These are phyloP conservation scores for Citeromyces matritensis DNA, from an alignment of 805 yeast genomes.

Conservation along the genomic window DNA sequence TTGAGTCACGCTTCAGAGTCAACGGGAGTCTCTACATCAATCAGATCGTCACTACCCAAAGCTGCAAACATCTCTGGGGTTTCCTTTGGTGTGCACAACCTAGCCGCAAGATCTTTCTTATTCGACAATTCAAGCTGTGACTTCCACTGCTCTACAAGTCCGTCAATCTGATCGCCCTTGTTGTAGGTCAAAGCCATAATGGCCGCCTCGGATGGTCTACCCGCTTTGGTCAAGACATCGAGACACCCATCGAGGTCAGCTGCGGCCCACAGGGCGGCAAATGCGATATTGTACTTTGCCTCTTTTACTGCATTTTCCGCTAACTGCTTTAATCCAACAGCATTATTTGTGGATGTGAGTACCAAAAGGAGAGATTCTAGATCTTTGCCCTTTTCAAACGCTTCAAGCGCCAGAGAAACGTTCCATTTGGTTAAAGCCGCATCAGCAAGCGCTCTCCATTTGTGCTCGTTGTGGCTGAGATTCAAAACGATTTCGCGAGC, in stretches of 20 bases:
- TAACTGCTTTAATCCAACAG: slow-evolving; percentile 38
- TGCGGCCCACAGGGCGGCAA: slow-evolving; percentile 79
- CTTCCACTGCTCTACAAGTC: slow-evolving; percentile 56
- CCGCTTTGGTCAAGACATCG: slow-evolving; percentile 49
- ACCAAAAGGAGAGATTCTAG: slow-evolving; percentile 68
- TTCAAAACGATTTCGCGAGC: slow-evolving; percentile 55
- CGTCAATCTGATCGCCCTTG: slow-evolving; percentile 21
- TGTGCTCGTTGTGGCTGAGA: slow-evolving; percentile 42
- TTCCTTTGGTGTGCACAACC: slow-evolving; percentile 32
- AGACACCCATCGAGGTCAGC: slow-evolving; percentile 56
- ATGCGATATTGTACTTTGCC: slow-evolving; percentile 83
- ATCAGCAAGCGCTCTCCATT: slow-evolving; percentile 92
- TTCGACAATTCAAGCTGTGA: slow-evolving; percentile 30
- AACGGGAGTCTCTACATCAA: background rate
- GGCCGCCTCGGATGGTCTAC: slow-evolving; percentile 74
- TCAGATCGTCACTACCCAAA: background rate
- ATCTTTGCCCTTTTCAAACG: slow-evolving; percentile 71
- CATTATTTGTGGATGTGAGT: slow-evolving; percentile 69
- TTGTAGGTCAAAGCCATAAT: slow-evolving; percentile 65
- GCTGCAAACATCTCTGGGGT: slow-evolving; percentile 13
- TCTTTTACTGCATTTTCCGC: slow-evolving; percentile 53
- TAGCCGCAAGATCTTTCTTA: slow-evolving; percentile 42
- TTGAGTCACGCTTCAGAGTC: background rate
- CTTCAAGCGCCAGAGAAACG: slow-evolving; percentile 62
- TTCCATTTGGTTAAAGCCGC: slow-evolving; percentile 68